A percentile compares a stretch with the other conserved stretches of the same genome.
Conservation (phyloP, 139 green algal species). For the Chlorella sorokiniana region DNA sequence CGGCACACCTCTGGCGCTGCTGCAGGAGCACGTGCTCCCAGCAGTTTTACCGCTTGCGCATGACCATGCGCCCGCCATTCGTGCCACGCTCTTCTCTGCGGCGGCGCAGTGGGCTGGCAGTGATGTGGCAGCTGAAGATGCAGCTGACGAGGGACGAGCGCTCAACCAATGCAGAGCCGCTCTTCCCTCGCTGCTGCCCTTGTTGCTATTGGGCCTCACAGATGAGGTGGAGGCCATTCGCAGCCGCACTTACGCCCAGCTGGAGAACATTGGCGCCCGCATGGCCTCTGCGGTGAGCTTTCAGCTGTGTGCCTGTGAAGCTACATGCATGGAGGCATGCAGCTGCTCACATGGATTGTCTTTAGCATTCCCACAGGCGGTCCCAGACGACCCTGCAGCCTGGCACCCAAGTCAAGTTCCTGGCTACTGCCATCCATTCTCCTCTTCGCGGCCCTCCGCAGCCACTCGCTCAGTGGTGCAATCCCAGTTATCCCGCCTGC, state of each 20-base stretch:
- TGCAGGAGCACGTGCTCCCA: constrained; percentile 2
- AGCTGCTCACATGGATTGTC: too few relatives aligned
- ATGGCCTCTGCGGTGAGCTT: constrained; percentile 11
- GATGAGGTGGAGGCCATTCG: constrained; percentile 48
- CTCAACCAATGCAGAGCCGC: constrained; percentile 23
- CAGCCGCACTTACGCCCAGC: background rate
- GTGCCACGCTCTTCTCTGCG: constrained; percentile 54
- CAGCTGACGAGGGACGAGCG: constrained; percentile 11
- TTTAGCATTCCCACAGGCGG: too few relatives aligned
- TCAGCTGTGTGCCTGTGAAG: background rate
- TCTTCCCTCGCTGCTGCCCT: constrained; percentile 57
- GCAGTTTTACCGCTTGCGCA: constrained; percentile 40
- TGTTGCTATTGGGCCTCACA: constrained; percentile 70
- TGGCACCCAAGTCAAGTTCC: background rate
- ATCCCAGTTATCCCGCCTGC: constrained; percentile 12
- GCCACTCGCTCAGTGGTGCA: constrained; percentile 7
- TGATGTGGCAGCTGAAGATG: background rate
- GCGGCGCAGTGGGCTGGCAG: constrained; percentile 63
- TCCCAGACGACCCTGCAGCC: too few relatives aligned
- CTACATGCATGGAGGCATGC: too few relatives aligned
- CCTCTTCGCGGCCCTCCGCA: background rate
- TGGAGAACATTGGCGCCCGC: constrained; percentile 12
- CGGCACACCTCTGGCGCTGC: constrained; percentile 29
- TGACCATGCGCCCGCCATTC: constrained; percentile 57
- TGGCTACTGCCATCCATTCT: constrained; percentile 26